These are phyloP conservation scores for Sodiomyces alkalinus DNA, from an alignment of 2,329 filamentous ascomycete genomes.

Conservation along the genomic window DNA sequence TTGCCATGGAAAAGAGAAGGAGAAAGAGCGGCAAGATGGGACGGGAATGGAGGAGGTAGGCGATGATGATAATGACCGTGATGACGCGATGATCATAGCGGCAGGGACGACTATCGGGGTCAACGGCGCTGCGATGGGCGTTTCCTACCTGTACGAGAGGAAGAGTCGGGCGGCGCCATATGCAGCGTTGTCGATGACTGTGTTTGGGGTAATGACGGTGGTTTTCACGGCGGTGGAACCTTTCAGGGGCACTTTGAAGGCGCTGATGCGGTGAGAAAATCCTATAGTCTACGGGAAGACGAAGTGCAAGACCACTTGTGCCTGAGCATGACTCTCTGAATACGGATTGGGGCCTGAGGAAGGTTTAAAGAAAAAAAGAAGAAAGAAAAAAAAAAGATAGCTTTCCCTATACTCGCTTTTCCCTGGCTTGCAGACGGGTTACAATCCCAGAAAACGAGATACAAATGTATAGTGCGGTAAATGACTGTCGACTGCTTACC, in stretches of 20 bases:
- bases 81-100: constrained; percentile 26
- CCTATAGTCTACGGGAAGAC: no score
- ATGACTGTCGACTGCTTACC: no score
- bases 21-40: constrained; percentile 2
- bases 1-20: no score
- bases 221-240: constrained; percentile 34
- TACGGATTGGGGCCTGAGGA: no score
- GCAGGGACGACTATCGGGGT: constrained; percentile 38
- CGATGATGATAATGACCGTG: constrained; percentile 1
- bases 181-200: constrained; percentile 40
- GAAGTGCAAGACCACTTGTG: no score
- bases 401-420: no score
- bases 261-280: constrained; percentile 16
- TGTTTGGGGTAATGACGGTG: constrained; percentile 40
- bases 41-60: neutral
- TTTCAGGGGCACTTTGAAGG: constrained; percentile 22
- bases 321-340: no score
- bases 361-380: constrained; percentile 1
- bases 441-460: no score
- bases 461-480: no score
- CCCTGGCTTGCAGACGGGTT: no score
- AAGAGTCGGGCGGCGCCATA: constrained; percentile 37
- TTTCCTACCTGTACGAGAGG: constrained; percentile 39
- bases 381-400: neutral
- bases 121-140: constrained; percentile 46